Evolutionary conservation across 2,329 filamentous ascomycete species (phyloP).

Genomic region (Pyricularia sp.): DNA sequence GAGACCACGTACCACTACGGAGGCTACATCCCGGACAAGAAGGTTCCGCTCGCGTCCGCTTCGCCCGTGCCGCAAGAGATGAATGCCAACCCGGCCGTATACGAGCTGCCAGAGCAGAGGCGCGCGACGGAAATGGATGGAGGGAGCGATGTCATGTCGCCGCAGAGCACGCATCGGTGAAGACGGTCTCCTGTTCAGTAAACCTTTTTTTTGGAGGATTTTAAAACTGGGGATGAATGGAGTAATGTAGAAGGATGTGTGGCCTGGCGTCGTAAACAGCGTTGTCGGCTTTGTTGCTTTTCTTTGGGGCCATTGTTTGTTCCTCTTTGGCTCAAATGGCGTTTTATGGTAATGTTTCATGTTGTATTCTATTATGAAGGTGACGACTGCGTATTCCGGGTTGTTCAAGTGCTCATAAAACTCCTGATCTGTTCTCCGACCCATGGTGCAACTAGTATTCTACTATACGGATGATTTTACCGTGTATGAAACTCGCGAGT

Average conservation of each 20-base stretch:
- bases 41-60: constrained; percentile 3
- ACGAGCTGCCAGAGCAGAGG: constrained; percentile 3
- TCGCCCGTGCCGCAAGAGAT: constrained; percentile 4
- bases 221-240: no score
- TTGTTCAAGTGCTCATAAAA: neutral
- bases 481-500: neutral
- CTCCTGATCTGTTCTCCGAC: neutral
- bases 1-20: constrained; percentile 1
- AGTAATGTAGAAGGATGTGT: neutral
- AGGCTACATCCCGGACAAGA: constrained; percentile 3
- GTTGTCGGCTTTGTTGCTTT: neutral
- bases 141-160: neutral
- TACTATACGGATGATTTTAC: neutral
- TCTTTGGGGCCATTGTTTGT: neutral
- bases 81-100: neutral
- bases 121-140: neutral
- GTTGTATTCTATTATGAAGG: neutral
- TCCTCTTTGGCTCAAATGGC: neutral
- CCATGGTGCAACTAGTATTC: neutral
- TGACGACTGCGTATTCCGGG: neutral
- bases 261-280: neutral
- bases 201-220: neutral
- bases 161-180: neutral
- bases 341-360: neutral
- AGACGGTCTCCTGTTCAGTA: neutral